Conservation (phyloP, 2,329 filamentous ascomycete species). For the Cytospora piceicola region DNA sequence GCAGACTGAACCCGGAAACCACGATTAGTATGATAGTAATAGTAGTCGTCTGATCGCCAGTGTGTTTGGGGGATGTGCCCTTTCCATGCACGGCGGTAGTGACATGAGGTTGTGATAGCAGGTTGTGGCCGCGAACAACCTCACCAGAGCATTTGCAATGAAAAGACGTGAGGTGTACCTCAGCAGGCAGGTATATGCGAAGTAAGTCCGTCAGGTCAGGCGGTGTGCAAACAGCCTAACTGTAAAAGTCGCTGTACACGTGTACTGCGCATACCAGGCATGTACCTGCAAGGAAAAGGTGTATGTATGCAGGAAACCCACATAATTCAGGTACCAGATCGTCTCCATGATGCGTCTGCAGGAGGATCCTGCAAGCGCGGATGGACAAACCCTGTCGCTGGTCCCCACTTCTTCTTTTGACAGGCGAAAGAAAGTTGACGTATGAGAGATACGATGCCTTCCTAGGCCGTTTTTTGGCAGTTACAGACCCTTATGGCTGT, state of each 20-base stretch:
- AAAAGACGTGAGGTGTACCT: background rate
- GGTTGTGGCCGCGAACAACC: no score
- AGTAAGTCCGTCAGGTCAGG: background rate
- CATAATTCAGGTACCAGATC: slow-evolving; percentile 6
- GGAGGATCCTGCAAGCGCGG: background rate
- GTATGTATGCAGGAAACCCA: slow-evolving; percentile 5
- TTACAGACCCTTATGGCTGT: background rate
- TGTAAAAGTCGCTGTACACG: slow-evolving; percentile 1
- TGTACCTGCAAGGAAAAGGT: slow-evolving; percentile 4
- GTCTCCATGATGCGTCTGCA: slow-evolving; percentile 20
- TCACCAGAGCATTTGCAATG: no score
- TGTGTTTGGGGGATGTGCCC: background rate
- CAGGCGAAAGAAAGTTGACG: background rate
- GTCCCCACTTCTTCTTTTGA: background rate
- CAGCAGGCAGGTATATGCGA: background rate
- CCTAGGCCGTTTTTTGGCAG: background rate
- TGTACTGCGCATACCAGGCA: background rate
- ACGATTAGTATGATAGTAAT: background rate
- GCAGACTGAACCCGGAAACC: background rate
- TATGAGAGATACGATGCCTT: background rate
- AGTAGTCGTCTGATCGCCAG: background rate
- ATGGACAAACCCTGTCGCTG: background rate
- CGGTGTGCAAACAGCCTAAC: slow-evolving; percentile 1
- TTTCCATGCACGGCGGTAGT: no score
- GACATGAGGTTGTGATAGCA: no score